These are phyloP conservation scores for Hawksworthiomyces lignivorus DNA, from an alignment of 2,329 filamentous ascomycete genomes.

Conservation along the genomic window DNA sequence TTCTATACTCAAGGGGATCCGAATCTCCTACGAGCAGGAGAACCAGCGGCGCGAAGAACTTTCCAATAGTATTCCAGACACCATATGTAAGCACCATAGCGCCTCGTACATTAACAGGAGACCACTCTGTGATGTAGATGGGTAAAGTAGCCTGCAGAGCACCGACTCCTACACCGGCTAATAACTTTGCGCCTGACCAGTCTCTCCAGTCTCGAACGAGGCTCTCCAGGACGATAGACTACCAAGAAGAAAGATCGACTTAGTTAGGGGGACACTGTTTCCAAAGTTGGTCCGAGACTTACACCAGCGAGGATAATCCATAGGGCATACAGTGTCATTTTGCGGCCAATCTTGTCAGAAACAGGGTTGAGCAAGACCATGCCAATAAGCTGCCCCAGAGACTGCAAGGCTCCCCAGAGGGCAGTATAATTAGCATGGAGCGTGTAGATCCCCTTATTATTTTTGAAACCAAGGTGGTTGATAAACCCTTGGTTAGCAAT, in stretches of 20 bases:
- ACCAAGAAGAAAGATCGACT: neutral
- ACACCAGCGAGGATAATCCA: conserved; percentile 12
- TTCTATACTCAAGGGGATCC: conserved; percentile 10
- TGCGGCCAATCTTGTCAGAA: conserved; percentile 12
- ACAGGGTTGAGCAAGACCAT: conserved; percentile 12
- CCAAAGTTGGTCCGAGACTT: too few species aligned
- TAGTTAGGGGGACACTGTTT: too few species aligned
- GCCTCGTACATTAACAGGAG: conserved; percentile 13
- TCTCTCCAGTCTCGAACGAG: conserved; percentile 11
- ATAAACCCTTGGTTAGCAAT: conserved; percentile 15
- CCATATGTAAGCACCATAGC: conserved; percentile 12
- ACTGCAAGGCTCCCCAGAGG: conserved; percentile 14
- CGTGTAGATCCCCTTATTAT: conserved; percentile 4
- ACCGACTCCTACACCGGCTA: conserved; percentile 13
- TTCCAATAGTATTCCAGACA: conserved; percentile 11
- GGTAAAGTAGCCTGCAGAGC: conserved; percentile 14
- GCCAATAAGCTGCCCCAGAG: conserved; percentile 13
- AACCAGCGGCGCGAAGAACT: conserved; percentile 8
- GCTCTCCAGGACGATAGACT: conserved; percentile 10
- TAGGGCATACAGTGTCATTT: conserved; percentile 13
- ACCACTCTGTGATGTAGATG: conserved; percentile 13
- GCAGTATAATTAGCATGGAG: conserved; percentile 12
- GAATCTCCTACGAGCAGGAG: conserved; percentile 4
- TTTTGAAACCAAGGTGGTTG: conserved; percentile 12
- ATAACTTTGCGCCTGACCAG: conserved; percentile 13